These are phyloP conservation scores for Alternaria arbusti DNA, from an alignment of 2,329 filamentous ascomycete genomes.

Conservation along the genomic window DNA sequence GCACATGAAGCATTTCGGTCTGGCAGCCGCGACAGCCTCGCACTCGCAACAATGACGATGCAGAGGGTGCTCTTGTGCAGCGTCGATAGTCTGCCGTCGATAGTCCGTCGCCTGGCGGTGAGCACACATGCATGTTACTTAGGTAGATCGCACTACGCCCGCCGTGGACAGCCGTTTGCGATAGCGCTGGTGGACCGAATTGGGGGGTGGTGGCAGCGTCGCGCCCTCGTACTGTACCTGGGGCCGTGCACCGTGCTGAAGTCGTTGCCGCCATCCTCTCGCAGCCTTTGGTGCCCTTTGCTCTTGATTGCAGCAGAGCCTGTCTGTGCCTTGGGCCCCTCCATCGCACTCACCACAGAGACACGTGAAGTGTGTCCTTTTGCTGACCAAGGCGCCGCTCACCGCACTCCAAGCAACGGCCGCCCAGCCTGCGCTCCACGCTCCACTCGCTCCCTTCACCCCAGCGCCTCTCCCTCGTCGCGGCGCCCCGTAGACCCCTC, in stretches of 20 bases:
- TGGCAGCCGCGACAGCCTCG: neutral
- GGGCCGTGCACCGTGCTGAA: conserved; percentile 21
- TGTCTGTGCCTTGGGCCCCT: conserved; percentile 17
- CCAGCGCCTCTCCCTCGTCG: neutral
- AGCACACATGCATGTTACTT: too few species aligned
- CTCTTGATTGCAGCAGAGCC: neutral
- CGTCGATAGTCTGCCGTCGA: neutral
- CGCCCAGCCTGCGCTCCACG: conserved; percentile 14
- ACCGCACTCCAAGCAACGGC: conserved; percentile 22
- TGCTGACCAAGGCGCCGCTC: conserved; percentile 11
- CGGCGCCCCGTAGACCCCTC: neutral
- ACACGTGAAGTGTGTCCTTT: conserved; percentile 8
- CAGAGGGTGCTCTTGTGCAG: neutral
- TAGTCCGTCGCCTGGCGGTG: neutral
- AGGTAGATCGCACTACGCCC: neutral
- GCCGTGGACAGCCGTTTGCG: conserved; percentile 14
- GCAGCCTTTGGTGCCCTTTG: conserved; percentile 18
- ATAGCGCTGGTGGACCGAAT: conserved; percentile 2
- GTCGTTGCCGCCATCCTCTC: conserved; percentile 25
- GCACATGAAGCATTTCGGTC: neutral
- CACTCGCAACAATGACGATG: neutral
- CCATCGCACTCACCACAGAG: neutral
- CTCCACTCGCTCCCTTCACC: neutral
- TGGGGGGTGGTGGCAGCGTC: conserved; percentile 22
- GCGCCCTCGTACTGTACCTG: conserved; percentile 17